These are phyloP conservation scores for Porodaedalea pini DNA, from an alignment of 1,284 basidiomycete genomes.

Conservation along the genomic window DNA sequence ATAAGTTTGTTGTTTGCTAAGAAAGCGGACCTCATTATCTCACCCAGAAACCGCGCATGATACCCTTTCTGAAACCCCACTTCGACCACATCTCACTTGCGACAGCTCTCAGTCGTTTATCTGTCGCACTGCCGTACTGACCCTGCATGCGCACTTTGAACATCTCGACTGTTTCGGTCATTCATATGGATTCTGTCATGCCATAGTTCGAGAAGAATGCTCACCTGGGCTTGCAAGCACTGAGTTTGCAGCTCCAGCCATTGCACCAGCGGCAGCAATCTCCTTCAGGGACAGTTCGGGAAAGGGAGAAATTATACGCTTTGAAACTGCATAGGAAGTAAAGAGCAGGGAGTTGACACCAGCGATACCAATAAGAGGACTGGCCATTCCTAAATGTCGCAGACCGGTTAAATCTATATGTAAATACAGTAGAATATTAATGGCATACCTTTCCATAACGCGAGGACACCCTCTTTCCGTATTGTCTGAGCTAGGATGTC, in stretches of 20 bases:
- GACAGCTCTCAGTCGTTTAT: conserved; percentile 73
- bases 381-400: conserved; percentile 84
- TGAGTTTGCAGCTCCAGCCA: conserved; percentile 89
- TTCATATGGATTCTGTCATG: neutral
- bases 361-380: conserved; percentile 90
- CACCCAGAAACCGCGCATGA: conserved; percentile 98
- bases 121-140: conserved; percentile 73
- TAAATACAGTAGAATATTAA: neutral
- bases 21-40: conserved; percentile 24
- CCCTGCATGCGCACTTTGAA: conserved; percentile 98
- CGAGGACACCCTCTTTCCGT: conserved; percentile 84
- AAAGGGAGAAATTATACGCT: conserved; percentile 84
- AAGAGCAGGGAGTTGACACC: conserved; percentile 96
- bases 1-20: neutral
- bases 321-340: conserved; percentile 80
- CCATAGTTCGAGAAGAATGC: conserved; percentile 20
- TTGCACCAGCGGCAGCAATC: conserved; percentile 80
- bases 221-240: conserved; percentile 84
- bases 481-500: conserved; percentile 83
- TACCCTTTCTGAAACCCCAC: conserved; percentile 81
- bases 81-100: conserved; percentile 79
- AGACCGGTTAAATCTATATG: neutral
- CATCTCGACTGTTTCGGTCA: conserved; percentile 62
- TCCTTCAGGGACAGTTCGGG: conserved; percentile 77
- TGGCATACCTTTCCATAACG: conserved; percentile 81